These are phyloP conservation scores for Lablab purpureus DNA, from an alignment of 306 rosid genomes.

Conservation along the genomic window DNA sequence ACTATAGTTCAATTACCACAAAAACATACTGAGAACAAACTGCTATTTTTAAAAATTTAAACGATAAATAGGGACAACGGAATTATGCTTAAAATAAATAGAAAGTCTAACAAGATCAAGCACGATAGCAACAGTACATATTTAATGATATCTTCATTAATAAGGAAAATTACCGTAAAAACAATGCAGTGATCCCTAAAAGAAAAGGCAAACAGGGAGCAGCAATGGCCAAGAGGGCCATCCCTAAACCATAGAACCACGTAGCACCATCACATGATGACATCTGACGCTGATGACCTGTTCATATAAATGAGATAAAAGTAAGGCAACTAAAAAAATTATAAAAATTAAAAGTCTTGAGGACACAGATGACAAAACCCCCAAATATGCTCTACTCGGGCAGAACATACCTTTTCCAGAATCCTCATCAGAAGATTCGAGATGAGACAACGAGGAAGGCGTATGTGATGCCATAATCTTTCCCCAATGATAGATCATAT, in stretches of 20 bases:
- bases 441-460: conserved; percentile 55
- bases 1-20: conserved; percentile 16
- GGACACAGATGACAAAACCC: conserved; percentile 32
- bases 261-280: conserved; percentile 50
- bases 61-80: conserved; percentile 9
- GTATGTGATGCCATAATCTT: conserved; percentile 57
- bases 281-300: conserved; percentile 78
- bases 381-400: conserved; percentile 21
- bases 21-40: conserved; percentile 17
- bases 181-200: conserved; percentile 77
- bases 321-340: neutral
- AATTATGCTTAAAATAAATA: conserved; percentile 28
- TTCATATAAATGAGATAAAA: conserved; percentile 37
- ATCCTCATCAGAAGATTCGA: conserved; percentile 65
- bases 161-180: conserved; percentile 65
- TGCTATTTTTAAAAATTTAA: conserved; percentile 4
- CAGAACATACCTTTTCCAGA: conserved; percentile 75
- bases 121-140: conserved; percentile 4
- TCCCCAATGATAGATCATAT: conserved; percentile 73
- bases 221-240: conserved; percentile 50
- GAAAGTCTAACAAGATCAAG: conserved; percentile 29
- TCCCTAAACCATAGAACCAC: conserved; percentile 53
- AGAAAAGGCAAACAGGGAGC: conserved; percentile 52
- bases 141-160: conserved; percentile 14
- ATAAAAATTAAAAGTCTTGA: neutral